A percentile compares a stretch with the other conserved stretches of the same genome.
These are phyloP conservation scores for Volvariella volvacea DNA, from an alignment of 1,284 basidiomycete species.

Conservation along the genomic window DNA sequence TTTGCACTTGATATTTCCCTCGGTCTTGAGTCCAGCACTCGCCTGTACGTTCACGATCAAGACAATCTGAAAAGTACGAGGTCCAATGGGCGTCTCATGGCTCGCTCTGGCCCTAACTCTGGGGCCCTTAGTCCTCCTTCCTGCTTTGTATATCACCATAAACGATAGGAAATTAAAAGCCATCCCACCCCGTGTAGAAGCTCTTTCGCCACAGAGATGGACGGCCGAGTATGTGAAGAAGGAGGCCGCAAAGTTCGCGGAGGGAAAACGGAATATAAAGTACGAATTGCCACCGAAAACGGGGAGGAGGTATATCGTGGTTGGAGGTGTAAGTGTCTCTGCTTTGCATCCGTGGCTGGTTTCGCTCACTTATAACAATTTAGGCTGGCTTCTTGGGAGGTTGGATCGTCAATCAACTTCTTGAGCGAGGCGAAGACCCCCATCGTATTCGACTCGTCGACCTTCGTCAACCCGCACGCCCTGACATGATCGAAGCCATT, in stretches of 20 bases:
- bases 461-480: constrained; percentile 46
- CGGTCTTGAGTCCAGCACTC: too few species aligned
- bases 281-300: constrained; percentile 11
- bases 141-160: background rate
- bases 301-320: constrained; percentile 33
- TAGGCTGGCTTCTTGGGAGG: constrained; percentile 70
- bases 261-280: background rate
- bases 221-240: background rate
- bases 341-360: background rate
- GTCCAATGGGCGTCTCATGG: too few species aligned
- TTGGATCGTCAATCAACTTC: constrained; percentile 64
- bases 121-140: background rate
- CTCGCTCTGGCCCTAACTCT: too few species aligned
- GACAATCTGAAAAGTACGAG: too few species aligned
- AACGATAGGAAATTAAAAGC: background rate
- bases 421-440: constrained; percentile 65
- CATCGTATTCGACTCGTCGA: constrained; percentile 61
- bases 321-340: constrained; percentile 28
- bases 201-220: background rate
- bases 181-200: background rate
- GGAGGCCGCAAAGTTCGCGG: background rate
- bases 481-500: constrained; percentile 43
- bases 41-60: too few species aligned
- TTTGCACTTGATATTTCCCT: too few species aligned
- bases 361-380: background rate